phyloP scores from a whole-genome alignment of 164 flowering plant species.

The Chloranthus sessilifolius region DNA sequence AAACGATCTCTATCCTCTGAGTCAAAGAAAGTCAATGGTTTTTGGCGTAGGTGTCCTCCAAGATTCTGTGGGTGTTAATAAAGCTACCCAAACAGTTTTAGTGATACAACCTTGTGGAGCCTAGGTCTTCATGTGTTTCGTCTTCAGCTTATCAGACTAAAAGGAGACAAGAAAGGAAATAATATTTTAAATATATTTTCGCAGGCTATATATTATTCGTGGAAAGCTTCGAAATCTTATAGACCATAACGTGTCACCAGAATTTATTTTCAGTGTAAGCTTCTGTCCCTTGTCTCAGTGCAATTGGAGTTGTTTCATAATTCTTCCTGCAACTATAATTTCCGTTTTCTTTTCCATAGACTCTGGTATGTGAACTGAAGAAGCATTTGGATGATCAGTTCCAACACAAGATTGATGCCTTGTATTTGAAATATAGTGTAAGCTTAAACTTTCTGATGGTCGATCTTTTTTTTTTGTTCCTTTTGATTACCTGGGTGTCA shows the following conservation, averaged over 20 bases:
- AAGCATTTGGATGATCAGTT: constrained; percentile 24
- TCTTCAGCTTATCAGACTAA: too few species aligned
- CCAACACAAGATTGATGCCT: constrained; percentile 25
- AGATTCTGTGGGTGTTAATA: too few species aligned
- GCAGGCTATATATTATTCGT: constrained; percentile 54
- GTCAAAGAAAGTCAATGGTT: too few species aligned
- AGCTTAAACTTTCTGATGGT: background rate
- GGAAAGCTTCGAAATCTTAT: constrained; percentile 56
- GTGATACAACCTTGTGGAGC: too few species aligned
- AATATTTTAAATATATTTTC: too few species aligned
- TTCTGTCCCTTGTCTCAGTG: background rate
- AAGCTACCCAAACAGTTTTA: too few species aligned
- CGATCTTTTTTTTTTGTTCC: background rate
- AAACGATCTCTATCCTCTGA: too few species aligned
- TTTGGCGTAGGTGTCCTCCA: too few species aligned
- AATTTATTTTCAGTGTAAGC: constrained; percentile 44
- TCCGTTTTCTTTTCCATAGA: constrained; percentile 22
- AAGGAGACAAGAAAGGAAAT: too few species aligned
- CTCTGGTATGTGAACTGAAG: constrained; percentile 44
- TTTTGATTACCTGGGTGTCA: background rate
- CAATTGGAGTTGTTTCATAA: background rate
- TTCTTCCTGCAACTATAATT: background rate
- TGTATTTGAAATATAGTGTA: constrained; percentile 43
- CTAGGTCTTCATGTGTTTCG: too few species aligned
- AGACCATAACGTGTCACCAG: constrained; percentile 47